Evolutionary conservation across 345 rosid genomes (phyloP).

Genomic region (Laguncularia racemosa): DNA sequence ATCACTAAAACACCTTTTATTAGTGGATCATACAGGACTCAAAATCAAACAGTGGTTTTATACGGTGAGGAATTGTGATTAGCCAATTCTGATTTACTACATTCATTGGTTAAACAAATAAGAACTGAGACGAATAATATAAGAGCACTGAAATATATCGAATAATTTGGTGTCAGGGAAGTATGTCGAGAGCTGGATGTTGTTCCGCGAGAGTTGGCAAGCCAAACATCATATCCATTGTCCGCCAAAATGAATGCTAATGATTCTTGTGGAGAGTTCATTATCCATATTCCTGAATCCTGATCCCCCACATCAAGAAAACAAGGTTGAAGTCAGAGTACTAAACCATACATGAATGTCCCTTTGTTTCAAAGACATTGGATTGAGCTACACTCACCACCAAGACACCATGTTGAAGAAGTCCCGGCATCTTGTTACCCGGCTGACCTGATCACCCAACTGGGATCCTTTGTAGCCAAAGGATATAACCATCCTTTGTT

Average conservation of each 20-base stretch:
- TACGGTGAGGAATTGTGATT: too few relatives aligned
- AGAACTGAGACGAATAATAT: too few relatives aligned
- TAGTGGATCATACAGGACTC: too few relatives aligned
- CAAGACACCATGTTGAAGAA: constrained; percentile 43
- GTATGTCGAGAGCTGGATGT: constrained; percentile 24
- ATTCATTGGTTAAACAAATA: too few relatives aligned
- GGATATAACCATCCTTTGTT: constrained; percentile 46
- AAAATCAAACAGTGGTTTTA: too few relatives aligned
- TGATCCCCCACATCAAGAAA: constrained; percentile 6
- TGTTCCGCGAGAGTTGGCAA: constrained; percentile 34
- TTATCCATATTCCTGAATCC: constrained; percentile 32
- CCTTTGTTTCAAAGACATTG: too few relatives aligned
- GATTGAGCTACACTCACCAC: constrained; percentile 15
- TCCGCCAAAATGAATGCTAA: constrained; percentile 35
- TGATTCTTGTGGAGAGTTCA: constrained; percentile 22
- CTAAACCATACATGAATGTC: neutral
- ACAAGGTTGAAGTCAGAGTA: neutral
- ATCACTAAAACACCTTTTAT: too few relatives aligned
- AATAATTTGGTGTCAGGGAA: constrained; percentile 20
- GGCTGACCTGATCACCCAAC: constrained; percentile 10
- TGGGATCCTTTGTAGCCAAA: constrained; percentile 39
- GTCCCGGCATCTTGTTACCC: constrained; percentile 37
- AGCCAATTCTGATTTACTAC: too few relatives aligned
- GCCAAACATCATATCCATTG: constrained; percentile 38
- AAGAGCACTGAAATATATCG: constrained; percentile 1